Base-by-base conservation (phyloP, 805 yeast genomes). In the Pichia cabralensis region DNA sequence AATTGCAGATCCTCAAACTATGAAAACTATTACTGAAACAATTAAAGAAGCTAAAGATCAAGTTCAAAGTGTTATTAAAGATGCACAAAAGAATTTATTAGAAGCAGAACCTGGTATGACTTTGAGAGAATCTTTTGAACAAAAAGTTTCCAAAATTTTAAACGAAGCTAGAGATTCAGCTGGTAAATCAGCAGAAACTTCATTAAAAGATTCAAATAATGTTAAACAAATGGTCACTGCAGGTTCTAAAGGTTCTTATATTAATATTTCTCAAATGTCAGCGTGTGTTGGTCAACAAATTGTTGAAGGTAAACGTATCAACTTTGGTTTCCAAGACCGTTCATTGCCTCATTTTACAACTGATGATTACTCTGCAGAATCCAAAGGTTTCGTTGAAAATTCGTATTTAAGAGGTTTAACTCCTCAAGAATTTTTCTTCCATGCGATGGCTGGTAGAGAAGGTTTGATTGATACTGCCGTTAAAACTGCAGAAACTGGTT, bases 21-120 rank as follows among this genome's bases (percentile, higher is more conserved):
- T 92, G 95, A 76, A 78, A 47, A 80, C 80, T 47, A 88, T 92
- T 49, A 92, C 97, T 1, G 79, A 80, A 39, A 89, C 97, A 4
- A 92, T 92, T 58, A 78, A 84, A 33, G 84, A 78, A 41, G 98
- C 98, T 12, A 94, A 94, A 60, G 74, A 71, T 30, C 85, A 89
- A 64, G 99, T 92, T 26, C 96, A 89, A 55, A 92, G 82, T 50
- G 89, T 89, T 35, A 89, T 92, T 41, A 62, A 73, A 47, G 95
- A 85, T 53, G 98, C 97, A 2, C 97, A 92, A 57, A 78, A 73
- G 29, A 89, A 92, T 53, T 67, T 69, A 41, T 67, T 92, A 47
- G 84, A 85, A 27, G 95, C 96, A 21, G 96, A 92, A 56, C 97
- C 96, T 21, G 99, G 99, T 80, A 92, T 92, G 99, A 92, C 99